Percentiles rank a stretch among this genome's conserved stretches.
phyloP scores from a whole-genome alignment of 73 alveolate species.

The Symbiodinium natans region DNA sequence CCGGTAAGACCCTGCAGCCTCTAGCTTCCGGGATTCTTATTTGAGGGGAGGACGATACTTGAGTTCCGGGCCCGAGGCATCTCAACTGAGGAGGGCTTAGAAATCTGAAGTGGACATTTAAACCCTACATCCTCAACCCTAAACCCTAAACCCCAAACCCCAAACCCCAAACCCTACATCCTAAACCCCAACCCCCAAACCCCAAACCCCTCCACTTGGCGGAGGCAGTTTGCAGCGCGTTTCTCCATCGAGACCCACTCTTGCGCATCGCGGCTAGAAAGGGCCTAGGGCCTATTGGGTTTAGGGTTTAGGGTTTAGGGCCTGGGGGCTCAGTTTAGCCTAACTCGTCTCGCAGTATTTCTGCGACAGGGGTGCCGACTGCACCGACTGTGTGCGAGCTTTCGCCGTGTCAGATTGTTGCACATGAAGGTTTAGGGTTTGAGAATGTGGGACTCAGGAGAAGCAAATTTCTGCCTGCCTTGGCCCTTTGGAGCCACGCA shows the following conservation, averaged over 20 bases:
- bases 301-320: not conserved
- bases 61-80: too few relatives aligned
- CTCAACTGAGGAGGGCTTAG: too few relatives aligned
- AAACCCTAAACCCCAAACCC: not conserved
- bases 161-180: not conserved
- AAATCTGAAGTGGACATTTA: not conserved
- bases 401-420: too few relatives aligned
- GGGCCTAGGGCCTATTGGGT: not conserved
- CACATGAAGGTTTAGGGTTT: not conserved
- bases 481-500: too few relatives aligned
- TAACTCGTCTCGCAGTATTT: too few relatives aligned
- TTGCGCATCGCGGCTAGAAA: slow-evolving; percentile 2
- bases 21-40: too few relatives aligned
- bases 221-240: slow-evolving; percentile 19
- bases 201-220: not conserved
- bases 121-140: not conserved
- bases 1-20: too few relatives aligned
- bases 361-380: too few relatives aligned
- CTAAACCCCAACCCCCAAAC: not conserved
- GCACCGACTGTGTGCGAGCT: too few relatives aligned
- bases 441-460: not conserved
- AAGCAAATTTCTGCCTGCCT: too few relatives aligned
- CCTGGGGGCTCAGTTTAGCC: not conserved
- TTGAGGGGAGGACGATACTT: too few relatives aligned
- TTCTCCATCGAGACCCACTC: slow-evolving; percentile 9